phyloP scores from a whole-genome alignment of 768 basidiomycete species.

The Pleurotus tuber-regium region DNA sequence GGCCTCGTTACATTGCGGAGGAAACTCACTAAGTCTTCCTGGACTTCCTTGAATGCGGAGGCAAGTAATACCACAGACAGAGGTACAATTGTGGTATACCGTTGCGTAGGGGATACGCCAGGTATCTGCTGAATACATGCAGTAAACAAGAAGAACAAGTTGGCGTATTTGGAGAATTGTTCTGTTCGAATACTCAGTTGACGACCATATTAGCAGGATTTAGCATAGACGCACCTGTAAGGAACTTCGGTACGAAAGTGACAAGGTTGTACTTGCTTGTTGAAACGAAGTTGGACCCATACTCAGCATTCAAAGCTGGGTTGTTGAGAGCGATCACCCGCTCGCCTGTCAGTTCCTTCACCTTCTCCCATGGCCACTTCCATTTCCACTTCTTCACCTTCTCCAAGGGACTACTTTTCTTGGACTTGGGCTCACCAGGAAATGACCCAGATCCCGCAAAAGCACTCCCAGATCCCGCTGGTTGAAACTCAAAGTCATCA shows the following conservation, averaged over 20 bases:
- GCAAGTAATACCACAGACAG: slow-evolving; percentile 86
- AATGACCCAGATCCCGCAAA: slow-evolving; percentile 45
- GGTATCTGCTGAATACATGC: slow-evolving; percentile 98
- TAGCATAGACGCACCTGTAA: slow-evolving; percentile 62
- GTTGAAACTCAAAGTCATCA: slow-evolving; percentile 59
- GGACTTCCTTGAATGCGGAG: slow-evolving; percentile 92
- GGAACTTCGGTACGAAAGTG: slow-evolving; percentile 91
- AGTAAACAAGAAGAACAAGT: slow-evolving; percentile 97
- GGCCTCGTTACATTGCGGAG: not conserved
- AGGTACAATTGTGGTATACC: slow-evolving; percentile 92
- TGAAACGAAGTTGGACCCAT: slow-evolving; percentile 78
- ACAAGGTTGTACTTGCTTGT: slow-evolving; percentile 93
- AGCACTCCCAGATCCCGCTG: slow-evolving; percentile 27
- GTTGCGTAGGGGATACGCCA: slow-evolving; percentile 93
- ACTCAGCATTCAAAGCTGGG: slow-evolving; percentile 60
- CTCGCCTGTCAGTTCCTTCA: slow-evolving; percentile 63
- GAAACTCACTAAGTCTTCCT: slow-evolving; percentile 86
- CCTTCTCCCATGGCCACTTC: slow-evolving; percentile 86
- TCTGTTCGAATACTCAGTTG: slow-evolving; percentile 44
- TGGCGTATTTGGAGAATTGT: slow-evolving; percentile 99
- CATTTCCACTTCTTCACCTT: slow-evolving; percentile 41
- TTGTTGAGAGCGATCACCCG: slow-evolving; percentile 85
- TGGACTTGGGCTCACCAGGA: slow-evolving; percentile 25
- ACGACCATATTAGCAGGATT: not conserved
- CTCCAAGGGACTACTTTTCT: slow-evolving; percentile 19